Evolutionary conservation across 495 filamentous ascomycete genomes (phyloP).

Genomic region (Tuber brumale): DNA sequence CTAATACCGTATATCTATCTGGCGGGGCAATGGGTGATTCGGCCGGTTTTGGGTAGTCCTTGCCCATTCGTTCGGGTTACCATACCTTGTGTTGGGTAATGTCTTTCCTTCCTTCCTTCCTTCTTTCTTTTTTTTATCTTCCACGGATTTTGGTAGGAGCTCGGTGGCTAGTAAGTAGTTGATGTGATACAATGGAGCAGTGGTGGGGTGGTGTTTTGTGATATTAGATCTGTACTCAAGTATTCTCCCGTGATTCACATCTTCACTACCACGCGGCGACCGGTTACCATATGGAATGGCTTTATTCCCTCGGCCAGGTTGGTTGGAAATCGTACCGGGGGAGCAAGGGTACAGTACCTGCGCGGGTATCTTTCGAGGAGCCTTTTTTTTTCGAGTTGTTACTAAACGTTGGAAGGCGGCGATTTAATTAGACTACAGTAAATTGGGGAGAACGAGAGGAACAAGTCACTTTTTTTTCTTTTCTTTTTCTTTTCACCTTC

Average conservation of each 20-base stretch:
- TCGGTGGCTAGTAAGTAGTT: not conserved
- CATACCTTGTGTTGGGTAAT: not conserved
- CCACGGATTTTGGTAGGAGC: not conserved
- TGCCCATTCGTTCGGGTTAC: not conserved
- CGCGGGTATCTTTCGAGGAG: not conserved
- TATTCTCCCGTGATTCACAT: constrained; percentile 4
- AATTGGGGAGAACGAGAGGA: not conserved
- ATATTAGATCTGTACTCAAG: constrained; percentile 2
- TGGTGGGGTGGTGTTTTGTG: not conserved
- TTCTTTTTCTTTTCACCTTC: not conserved
- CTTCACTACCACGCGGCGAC: not conserved
- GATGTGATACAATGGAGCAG: not conserved
- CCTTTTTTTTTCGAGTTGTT: not conserved
- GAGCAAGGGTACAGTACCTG: constrained; percentile 3
- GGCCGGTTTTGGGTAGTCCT: not conserved
- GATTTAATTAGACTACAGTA: not conserved
- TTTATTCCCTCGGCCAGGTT: constrained; percentile 3
- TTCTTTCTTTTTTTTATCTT: not conserved
- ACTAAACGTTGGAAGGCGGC: not conserved
- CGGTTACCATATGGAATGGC: not conserved
- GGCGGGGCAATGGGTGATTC: not conserved
- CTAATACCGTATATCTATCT: not conserved
- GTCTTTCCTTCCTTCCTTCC: not conserved
- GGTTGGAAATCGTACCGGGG: not conserved
- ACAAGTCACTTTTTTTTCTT: not conserved